Percentiles rank a stretch among this genome's conserved stretches.
Evolutionary conservation across 305 asterid species (phyloP).

Genomic region (Caryopteris hybrid): DNA sequence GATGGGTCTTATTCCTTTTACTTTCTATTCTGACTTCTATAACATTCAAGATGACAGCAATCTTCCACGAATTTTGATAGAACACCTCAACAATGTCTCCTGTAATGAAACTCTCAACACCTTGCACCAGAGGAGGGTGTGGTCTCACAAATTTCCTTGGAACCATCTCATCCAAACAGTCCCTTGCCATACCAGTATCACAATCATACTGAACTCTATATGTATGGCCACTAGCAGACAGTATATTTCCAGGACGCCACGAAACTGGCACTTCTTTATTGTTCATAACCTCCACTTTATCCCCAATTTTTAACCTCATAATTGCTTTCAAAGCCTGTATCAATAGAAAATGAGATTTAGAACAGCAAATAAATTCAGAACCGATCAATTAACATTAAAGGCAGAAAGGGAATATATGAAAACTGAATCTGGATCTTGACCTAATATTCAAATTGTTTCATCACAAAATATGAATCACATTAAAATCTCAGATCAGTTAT

Average conservation of each 20-base stretch:
- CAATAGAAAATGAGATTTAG: slow-evolving; percentile 1
- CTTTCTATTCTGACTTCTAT: slow-evolving; percentile 21
- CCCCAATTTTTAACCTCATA: slow-evolving; percentile 75
- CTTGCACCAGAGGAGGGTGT: slow-evolving; percentile 36
- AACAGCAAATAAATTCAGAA: background rate
- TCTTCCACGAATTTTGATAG: slow-evolving; percentile 54
- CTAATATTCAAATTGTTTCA: background rate
- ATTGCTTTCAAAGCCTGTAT: slow-evolving; percentile 33
- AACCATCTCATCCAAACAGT: slow-evolving; percentile 34
- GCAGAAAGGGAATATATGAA: background rate
- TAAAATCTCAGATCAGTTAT: background rate
- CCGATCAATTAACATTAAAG: background rate
- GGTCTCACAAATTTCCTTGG: slow-evolving; percentile 53
- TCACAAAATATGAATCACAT: background rate
- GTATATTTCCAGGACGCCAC: slow-evolving; percentile 53
- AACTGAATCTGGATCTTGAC: slow-evolving; percentile 14
- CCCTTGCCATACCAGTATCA: slow-evolving; percentile 20
- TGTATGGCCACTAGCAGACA: slow-evolving; percentile 35
- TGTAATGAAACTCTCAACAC: slow-evolving; percentile 25
- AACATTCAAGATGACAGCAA: slow-evolving; percentile 37
- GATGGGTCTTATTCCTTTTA: slow-evolving; percentile 5
- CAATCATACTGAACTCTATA: slow-evolving; percentile 46
- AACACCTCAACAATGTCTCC: slow-evolving; percentile 70
- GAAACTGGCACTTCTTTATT: slow-evolving; percentile 38
- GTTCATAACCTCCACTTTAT: slow-evolving; percentile 72